Evolutionary conservation across 257 asterid genomes (phyloP), one percentile per base, ranked within the genome.

Genomic region (Nicotiana obtusifolia): DNA sequence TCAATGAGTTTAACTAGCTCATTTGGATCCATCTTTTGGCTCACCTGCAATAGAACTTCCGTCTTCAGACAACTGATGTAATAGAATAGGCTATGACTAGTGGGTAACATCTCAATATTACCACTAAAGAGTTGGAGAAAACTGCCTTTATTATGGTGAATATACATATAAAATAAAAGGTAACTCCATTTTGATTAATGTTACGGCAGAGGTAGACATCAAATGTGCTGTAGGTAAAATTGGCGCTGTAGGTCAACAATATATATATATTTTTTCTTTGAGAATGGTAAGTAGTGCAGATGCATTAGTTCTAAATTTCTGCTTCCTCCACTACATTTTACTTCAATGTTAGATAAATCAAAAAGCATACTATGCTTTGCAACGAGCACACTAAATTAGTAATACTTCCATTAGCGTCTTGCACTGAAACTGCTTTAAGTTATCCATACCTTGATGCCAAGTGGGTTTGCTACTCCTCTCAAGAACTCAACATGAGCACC

Each of bases 21-120:
- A 0, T 88, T 91, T 5, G 98, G 98, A 76, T 93, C 98, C 98
- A 93, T 93, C 88, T 93, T 93, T 80, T 93, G 95, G 88, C 98
- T 93, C 81, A 91, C 97, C 98, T 93, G 91, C 84, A 89, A 90
- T 20, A 80, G 3, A 10, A 76, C 10, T 59, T 37, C 80, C 76
- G 26, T 35, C 30, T 67, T 78, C 44, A 78, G 80, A 61, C 56
- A 37, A 78, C 56, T 76, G 20, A 82, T 17, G 0, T 41, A 44
- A 71, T 53, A 13, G 0, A 6, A 20, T 5, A n/a, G 20, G n/a
- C 35, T 13, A 71, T 20, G 78, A 16, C 16, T 20, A 44, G 13
- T 3, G 11, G 78, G 60, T 44, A 14, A 73, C 7, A 73, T 73
- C 78, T 69, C 77, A 68, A 68, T 9, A 35, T 33, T 35, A 67